Conservation (phyloP, 2,329 filamentous ascomycete genomes). For the Fusarium devonianum region DNA sequence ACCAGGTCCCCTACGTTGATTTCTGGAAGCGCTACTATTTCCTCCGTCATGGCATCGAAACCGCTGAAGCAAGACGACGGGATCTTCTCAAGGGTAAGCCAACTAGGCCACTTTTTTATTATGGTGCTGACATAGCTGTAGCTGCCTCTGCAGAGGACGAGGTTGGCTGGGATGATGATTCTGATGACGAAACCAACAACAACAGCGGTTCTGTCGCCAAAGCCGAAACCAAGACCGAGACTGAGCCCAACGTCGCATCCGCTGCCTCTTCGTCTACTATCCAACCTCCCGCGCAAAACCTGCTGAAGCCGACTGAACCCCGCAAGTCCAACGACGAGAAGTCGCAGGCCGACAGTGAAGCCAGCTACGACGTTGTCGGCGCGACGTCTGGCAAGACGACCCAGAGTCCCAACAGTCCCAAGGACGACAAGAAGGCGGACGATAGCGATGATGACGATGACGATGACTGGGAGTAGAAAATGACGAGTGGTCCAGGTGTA, state of each 20-base stretch:
- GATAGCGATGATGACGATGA: conserved; percentile 69
- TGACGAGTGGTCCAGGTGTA: conserved; percentile 13
- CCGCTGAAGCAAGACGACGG: conserved; percentile 84
- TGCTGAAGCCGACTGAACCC: conserved; percentile 68
- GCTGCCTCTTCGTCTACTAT: conserved; percentile 67
- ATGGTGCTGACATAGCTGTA: conserved; percentile 42
- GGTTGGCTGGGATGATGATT: conserved; percentile 75
- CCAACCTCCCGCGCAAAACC: conserved; percentile 56
- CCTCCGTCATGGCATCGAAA: conserved; percentile 89
- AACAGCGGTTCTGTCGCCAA: conserved; percentile 26
- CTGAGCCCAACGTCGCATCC: conserved; percentile 53
- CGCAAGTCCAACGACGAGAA: conserved; percentile 87
- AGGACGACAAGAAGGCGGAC: conserved; percentile 61
- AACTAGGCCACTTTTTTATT: not conserved
- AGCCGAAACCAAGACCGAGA: conserved; percentile 11
- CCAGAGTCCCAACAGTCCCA: conserved; percentile 74
- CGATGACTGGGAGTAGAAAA: conserved; percentile 76
- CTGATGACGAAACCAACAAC: conserved; percentile 51
- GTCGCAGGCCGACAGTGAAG: conserved; percentile 90
- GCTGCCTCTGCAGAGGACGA: conserved; percentile 77
- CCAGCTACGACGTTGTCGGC: conserved; percentile 93
- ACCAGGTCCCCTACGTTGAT: conserved; percentile 82
- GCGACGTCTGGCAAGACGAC: conserved; percentile 78
- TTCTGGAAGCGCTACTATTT: conserved; percentile 99
- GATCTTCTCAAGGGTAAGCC: conserved; percentile 87